Base-by-base conservation (phyloP, 306 rosid genomes). In the Ammopiptanthus mongolicus region DNA sequence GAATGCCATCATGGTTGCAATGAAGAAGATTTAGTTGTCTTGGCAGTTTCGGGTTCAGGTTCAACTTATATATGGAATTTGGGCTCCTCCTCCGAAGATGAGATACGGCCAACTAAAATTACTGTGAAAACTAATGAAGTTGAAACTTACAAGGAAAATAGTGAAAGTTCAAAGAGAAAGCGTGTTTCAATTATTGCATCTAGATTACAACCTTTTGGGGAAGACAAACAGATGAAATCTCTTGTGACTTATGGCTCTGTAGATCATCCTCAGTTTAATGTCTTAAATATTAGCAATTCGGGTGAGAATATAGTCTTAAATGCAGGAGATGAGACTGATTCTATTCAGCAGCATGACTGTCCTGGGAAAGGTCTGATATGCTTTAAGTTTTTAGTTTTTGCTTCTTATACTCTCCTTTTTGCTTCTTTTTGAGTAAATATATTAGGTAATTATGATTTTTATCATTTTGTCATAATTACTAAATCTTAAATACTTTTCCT, bases 221-320 rank as follows among this genome's bases (percentile, higher is more conserved):
- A 71, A 7, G 84, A 79, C 39, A 51, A 48, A 69, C 76, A 79
- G 71, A 68, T 86, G 12, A 64, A 61, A 65, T 87, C 83, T n/a
- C 65, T 81, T 13, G 82, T 86, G 42, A 41, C 80, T 73, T 71
- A 83, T 75, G 88, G 86, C n/a, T 85, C 84, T 39, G 34, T 75
- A 46, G 86, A 87, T 76, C 89, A 80, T 67, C 89, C 87, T 8
- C 83, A 80, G 73, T 84, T 80, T 69, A 81, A 50, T 57, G 58
- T 78, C 69, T 14, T 80, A 17, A 34, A 81, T 81, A 69, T 87
- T 47, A 39, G 39, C 57, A 65, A 73, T 18, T 68, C 71, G 9
- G 83, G 69, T 64, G 86, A 82, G 74, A 69, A 61, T 66, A 61
- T 82, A 17, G 51, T 77, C 42, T 59, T 82, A 53, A 23, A 67